These are phyloP conservation scores for Beauveria medogensis DNA, from an alignment of 2,329 filamentous ascomycete genomes.

Conservation along the genomic window DNA sequence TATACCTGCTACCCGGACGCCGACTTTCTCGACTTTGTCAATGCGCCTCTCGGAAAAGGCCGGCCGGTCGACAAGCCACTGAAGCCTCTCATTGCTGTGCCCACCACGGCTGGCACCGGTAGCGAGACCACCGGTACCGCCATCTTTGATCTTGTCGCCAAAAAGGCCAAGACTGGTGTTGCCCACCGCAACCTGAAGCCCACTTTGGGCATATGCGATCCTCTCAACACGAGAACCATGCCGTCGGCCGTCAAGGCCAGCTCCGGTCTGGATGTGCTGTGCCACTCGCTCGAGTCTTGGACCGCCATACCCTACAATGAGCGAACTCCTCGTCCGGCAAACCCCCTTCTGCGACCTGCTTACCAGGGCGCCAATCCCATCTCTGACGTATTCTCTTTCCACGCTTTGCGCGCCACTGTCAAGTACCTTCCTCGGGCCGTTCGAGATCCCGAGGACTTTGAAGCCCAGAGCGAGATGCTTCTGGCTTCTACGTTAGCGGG, in stretches of 20 bases:
- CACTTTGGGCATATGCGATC: constrained; percentile 76
- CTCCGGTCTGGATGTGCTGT: constrained; percentile 89
- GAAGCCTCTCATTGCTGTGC: constrained; percentile 71
- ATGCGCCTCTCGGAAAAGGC: constrained; percentile 84
- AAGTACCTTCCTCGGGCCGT: constrained; percentile 89
- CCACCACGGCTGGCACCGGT: constrained; percentile 76
- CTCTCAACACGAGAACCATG: constrained; percentile 93
- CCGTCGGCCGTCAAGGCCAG: constrained; percentile 85
- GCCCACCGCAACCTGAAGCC: constrained; percentile 94
- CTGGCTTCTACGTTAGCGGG: constrained; percentile 89
- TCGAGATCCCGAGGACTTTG: constrained; percentile 78
- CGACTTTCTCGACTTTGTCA: constrained; percentile 95
- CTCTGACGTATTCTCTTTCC: constrained; percentile 90
- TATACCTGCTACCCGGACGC: constrained; percentile 87
- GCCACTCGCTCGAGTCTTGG: constrained; percentile 93
- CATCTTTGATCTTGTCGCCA: constrained; percentile 89
- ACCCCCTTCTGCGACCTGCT: constrained; percentile 83
- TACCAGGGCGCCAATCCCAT: constrained; percentile 98
- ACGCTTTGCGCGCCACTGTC: constrained; percentile 73
- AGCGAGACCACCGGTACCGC: constrained; percentile 96
- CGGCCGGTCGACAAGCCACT: constrained; percentile 64
- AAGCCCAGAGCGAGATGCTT: constrained; percentile 93
- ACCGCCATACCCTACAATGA: constrained; percentile 93
- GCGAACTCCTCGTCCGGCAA: constrained; percentile 72
- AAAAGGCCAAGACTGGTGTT: constrained; percentile 89